Base-by-base conservation (phyloP, 163 green algal genomes). In the Coccomyxa subellipsoidea region DNA sequence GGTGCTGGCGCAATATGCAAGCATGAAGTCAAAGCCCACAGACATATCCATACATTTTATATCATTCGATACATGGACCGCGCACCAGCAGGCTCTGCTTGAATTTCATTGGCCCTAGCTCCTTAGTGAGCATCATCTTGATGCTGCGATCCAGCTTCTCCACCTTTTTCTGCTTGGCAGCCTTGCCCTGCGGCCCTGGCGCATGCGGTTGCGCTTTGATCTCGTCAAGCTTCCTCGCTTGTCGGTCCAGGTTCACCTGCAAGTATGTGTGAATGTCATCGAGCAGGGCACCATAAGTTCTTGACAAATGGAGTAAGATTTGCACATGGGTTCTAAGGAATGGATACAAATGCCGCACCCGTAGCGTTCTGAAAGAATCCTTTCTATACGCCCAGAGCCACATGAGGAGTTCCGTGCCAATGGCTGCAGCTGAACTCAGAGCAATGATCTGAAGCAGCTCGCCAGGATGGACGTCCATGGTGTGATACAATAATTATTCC, bases 211-310 rank as follows among this genome's bases (percentile, higher is more conserved):
- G 66, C 10, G 66, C 66, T 73, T 34, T 73, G 18, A 73, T 1
- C 21, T 73, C 66, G 10, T 73, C 66, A 32, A 73, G 66, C 66
- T 73, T 73, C 66, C 66, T 80, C 31, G 32, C 75, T 37, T 80
- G 75, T 37, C 25, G 69, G 37, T 80, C 38, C 29, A 80, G 8
- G 27, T 80, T 38, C 15, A 35, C 37, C 12, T 83, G 69, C 83
- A 86, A n/a, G 25, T 29, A n/a, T 38, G 69, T 76, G 69, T 32
- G 69, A 36, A 38, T 76, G n/a, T n/a, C n/a, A n/a, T n/a, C n/a
- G n/a, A n/a, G n/a, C n/a, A n/a, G n/a, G n/a, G n/a, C n/a, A n/a
- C n/a, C n/a, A n/a, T n/a, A n/a, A n/a, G n/a, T n/a, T n/a, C n/a
- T n/a, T n/a, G n/a, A 38, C 69, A 76, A 9, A 34, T 36, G 69